Evolutionary conservation across 495 filamentous ascomycete genomes (phyloP), one percentile per base, ranked within the genome.

Genomic region (Oidiodendron maius): DNA sequence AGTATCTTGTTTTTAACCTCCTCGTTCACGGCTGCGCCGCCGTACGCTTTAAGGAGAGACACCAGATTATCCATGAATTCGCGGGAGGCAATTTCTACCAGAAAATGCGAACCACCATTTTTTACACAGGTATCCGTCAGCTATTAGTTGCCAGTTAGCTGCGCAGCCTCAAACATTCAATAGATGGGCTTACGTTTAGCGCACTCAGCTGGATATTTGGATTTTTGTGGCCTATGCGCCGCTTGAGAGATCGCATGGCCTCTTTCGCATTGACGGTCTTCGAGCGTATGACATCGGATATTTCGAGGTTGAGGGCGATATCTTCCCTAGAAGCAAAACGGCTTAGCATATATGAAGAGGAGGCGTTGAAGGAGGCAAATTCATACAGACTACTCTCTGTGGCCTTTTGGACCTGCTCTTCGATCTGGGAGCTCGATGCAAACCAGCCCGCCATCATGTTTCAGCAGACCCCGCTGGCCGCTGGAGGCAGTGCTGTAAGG

Each of bases 61-160:
- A 90, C 86, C 25, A 97, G 67, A 58, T 95, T 96, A 65, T 97
- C 93, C 88, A 98, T 94, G 56, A 97, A 98, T 68, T 98, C 93
- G 48, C 91, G 80, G 2, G 91, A 95, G 12, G 93, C 91, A 50
- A 98, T 91, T 67, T 97, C 93, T 41, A 82, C 74, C 36, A 98
- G 80, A 61, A 98, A 98, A 67, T 98, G 93, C n/a, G 83, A 80
- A 37, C 93, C 93, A 20, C 93, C 93, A 68, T 98, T 98, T 67
- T 98, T 98, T 24, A 97, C 91, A 61, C 93, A 97, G 4, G 93
- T 97, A 70, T 98, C 93, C 24, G 91, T 96, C 51, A 98, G 84
- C 48, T 58, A 18, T n/a, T 39, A 18, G 5, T 25, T 6, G 22
- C 8, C 11, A 17, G 25, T 30, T 17, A 42, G 41, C 23, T 46